A percentile compares a stretch with the other conserved stretches of the same genome.
phyloP scores from a whole-genome alignment of 208 protist species.

The Endotrypanum monterogeii region DNA sequence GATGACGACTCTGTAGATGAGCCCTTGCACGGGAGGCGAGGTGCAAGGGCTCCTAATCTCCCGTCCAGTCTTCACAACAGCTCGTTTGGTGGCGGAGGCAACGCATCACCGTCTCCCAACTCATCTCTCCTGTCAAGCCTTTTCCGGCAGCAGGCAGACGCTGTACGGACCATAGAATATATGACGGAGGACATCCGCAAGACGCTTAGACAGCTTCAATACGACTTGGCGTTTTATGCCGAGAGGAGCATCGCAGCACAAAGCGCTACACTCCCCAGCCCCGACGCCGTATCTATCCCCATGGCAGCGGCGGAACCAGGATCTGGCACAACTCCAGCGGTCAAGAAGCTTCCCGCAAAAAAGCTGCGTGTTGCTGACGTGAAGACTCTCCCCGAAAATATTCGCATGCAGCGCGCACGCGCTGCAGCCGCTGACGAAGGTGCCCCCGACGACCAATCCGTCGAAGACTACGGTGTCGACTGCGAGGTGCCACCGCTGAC shows the following conservation, averaged over 20 bases:
- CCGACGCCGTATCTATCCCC: not conserved
- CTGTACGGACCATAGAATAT: slow-evolving; percentile 27
- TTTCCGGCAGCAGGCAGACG: slow-evolving; percentile 53
- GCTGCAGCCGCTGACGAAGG: slow-evolving; percentile 75
- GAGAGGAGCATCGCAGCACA: slow-evolving; percentile 5
- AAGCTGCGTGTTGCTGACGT: slow-evolving; percentile 18
- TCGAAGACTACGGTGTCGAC: slow-evolving; percentile 59
- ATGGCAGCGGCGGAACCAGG: not conserved
- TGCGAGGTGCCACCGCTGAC: slow-evolving; percentile 24
- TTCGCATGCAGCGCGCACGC: slow-evolving; percentile 50
- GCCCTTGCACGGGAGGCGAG: not conserved
- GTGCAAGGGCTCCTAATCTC: not conserved
- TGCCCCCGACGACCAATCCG: slow-evolving; percentile 57
- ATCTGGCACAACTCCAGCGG: not conserved
- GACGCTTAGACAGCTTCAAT: slow-evolving; percentile 39
- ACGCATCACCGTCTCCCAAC: no score
- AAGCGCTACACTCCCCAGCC: not conserved
- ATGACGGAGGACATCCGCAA: slow-evolving; percentile 26
- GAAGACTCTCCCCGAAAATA: slow-evolving; percentile 29
- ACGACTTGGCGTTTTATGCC: slow-evolving; percentile 25
- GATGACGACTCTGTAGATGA: not conserved
- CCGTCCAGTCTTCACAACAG: not conserved
- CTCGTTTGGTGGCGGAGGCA: slow-evolving; percentile 11
- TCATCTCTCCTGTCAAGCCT: slow-evolving; percentile 48
- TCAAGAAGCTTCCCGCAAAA: slow-evolving; percentile 3